These are phyloP conservation scores for Globisporangium echinulatum DNA, from an alignment of 352 stramenopile genomes.

Conservation along the genomic window DNA sequence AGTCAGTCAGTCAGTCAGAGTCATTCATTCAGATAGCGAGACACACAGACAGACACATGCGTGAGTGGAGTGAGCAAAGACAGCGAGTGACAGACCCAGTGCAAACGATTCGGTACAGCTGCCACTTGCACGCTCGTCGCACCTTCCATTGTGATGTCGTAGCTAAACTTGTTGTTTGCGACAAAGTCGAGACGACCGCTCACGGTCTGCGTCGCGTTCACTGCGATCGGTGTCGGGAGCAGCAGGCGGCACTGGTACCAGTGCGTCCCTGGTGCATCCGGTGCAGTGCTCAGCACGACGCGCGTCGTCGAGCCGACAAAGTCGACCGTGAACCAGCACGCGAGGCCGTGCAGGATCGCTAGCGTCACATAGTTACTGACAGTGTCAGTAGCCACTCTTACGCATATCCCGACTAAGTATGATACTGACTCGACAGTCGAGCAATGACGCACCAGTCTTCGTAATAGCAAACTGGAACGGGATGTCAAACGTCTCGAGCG, in stretches of 20 bases:
- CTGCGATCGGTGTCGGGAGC: slow-evolving; percentile 85
- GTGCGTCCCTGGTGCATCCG: slow-evolving; percentile 64
- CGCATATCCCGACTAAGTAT: background rate
- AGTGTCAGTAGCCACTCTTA: slow-evolving; percentile 1
- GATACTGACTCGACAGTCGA: no score
- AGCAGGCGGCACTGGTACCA: slow-evolving; percentile 94
- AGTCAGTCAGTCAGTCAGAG: no score
- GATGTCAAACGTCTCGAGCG: slow-evolving; percentile 88
- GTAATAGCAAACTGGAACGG: slow-evolving; percentile 86
- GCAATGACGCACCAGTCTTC: slow-evolving; percentile 46
- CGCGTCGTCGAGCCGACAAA: slow-evolving; percentile 88
- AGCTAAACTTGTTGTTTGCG: slow-evolving; percentile 96
- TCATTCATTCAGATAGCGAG: no score
- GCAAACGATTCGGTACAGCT: no score
- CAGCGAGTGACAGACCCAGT: no score
- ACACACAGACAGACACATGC: background rate
- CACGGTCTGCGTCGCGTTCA: slow-evolving; percentile 88
- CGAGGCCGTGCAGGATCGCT: slow-evolving; percentile 94
- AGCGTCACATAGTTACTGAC: background rate
- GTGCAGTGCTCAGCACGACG: slow-evolving; percentile 84
- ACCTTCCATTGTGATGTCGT: slow-evolving; percentile 90
- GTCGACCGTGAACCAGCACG: slow-evolving; percentile 98
- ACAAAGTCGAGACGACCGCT: slow-evolving; percentile 87
- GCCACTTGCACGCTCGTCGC: background rate
- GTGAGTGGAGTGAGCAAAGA: no score